A percentile compares a stretch with the other conserved stretches of the same genome.
phyloP scores from a whole-genome alignment of 768 basidiomycete species.

The Lanmaoa rubissima region DNA sequence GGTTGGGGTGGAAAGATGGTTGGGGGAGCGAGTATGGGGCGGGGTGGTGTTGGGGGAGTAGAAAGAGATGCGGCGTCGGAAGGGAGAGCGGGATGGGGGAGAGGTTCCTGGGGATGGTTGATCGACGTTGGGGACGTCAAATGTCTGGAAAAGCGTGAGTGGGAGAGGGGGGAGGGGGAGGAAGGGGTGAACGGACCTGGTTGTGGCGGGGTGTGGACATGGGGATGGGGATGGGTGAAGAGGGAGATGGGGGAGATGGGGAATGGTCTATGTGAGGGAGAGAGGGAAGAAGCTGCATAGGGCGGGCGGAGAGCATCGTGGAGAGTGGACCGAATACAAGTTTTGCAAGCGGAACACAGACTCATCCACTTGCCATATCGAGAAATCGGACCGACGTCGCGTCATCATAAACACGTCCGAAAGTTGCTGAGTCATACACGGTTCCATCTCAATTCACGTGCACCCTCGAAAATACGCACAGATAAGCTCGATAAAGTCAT shows the following conservation, averaged over 20 bases:
- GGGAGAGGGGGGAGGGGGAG: neutral
- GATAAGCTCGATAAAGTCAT: no score
- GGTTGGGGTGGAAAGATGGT: slow-evolving; percentile 5
- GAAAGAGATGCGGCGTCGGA: slow-evolving; percentile 31
- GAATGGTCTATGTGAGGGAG: no score
- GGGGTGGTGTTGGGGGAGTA: slow-evolving; percentile 12
- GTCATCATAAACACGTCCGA: slow-evolving; percentile 21
- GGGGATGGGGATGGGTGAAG: neutral
- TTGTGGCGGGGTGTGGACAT: neutral
- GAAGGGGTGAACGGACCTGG: neutral
- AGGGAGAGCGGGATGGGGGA: slow-evolving; percentile 26
- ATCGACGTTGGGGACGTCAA: neutral
- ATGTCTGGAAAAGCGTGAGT: neutral
- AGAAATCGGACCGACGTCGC: slow-evolving; percentile 15
- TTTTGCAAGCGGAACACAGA: neutral
- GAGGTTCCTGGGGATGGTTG: neutral
- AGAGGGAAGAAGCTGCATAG: slow-evolving; percentile 32
- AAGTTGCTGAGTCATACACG: neutral
- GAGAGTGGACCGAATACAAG: neutral
- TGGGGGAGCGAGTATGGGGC: slow-evolving; percentile 2
- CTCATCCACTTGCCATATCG: slow-evolving; percentile 13
- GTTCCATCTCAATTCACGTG: neutral
- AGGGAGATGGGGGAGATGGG: no score
- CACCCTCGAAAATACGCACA: no score
- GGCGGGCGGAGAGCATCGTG: slow-evolving; percentile 38